Percentiles rank a stretch among this genome's conserved stretches.
Evolutionary conservation across 306 rosid genomes (phyloP).

Genomic region (Inga laurina): DNA sequence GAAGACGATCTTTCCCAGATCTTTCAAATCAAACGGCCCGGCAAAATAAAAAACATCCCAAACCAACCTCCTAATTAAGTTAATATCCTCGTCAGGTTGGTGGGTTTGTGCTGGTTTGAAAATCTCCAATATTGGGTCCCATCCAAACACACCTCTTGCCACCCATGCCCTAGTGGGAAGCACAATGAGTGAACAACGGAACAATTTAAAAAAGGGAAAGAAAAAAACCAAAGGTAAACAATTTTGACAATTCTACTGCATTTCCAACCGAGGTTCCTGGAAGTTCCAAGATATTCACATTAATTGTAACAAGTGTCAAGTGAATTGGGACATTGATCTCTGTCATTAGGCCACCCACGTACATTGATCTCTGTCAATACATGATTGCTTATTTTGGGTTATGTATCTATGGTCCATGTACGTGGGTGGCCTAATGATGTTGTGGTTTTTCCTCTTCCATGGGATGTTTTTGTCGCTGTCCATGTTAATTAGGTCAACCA

Average conservation of each 20-base stretch:
- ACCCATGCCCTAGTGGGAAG: conserved; percentile 16
- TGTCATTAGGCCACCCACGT: no score
- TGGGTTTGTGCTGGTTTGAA: not conserved
- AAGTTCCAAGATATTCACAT: not conserved
- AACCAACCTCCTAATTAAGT: not conserved
- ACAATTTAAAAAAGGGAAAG: not conserved
- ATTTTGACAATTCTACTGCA: not conserved
- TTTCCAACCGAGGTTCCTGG: no score
- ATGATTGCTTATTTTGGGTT: not conserved
- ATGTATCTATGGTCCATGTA: not conserved
- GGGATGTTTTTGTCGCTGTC: not conserved
- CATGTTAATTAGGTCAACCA: not conserved
- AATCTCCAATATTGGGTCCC: not conserved
- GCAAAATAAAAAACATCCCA: not conserved
- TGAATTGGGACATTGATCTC: no score
- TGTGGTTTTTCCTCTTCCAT: not conserved
- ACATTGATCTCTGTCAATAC: not conserved
- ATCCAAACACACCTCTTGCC: not conserved
- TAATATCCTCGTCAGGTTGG: not conserved
- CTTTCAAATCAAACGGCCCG: not conserved
- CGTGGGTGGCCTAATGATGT: not conserved
- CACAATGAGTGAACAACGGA: not conserved
- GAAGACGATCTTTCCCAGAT: conserved; percentile 6
- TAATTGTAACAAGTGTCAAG: not conserved
- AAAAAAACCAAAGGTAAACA: not conserved